A percentile compares a stretch with the other conserved stretches of the same genome.
phyloP scores from a whole-genome alignment of 495 filamentous ascomycete species.

The Cetradonia linearis region DNA sequence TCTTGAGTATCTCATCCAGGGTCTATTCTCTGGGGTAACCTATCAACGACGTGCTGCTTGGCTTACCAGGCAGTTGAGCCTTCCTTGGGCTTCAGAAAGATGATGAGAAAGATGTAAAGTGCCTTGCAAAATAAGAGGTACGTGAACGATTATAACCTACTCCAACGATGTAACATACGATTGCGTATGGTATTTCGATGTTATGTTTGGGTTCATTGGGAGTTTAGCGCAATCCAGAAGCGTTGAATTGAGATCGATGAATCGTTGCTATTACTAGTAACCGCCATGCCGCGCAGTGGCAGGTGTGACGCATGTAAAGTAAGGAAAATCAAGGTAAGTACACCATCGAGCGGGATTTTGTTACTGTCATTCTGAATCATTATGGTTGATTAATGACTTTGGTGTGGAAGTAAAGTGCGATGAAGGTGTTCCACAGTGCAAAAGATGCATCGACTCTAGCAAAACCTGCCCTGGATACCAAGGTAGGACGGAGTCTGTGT shows the following conservation, averaged over 20 bases:
- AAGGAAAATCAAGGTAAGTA: background rate
- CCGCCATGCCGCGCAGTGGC: background rate
- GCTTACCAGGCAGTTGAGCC: background rate
- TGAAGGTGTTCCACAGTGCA: conserved; percentile 2
- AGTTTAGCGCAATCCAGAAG: background rate
- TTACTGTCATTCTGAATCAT: background rate
- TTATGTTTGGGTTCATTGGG: background rate
- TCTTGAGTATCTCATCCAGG: background rate
- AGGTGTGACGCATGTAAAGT: background rate
- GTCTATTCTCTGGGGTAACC: background rate
- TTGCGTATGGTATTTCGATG: background rate
- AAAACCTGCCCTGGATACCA: conserved; percentile 9
- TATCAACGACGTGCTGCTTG: background rate
- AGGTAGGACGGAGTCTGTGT: conserved; percentile 6
- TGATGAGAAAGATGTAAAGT: background rate
- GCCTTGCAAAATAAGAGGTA: background rate
- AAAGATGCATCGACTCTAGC: conserved; percentile 9
- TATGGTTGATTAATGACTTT: background rate
- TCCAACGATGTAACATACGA: background rate
- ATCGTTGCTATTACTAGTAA: background rate
- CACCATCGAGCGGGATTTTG: background rate
- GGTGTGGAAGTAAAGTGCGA: background rate
- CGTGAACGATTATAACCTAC: background rate
- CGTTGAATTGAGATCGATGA: background rate
- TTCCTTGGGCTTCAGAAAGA: background rate